Conservation (phyloP, 345 rosid genomes). For the Firmiana major region DNA sequence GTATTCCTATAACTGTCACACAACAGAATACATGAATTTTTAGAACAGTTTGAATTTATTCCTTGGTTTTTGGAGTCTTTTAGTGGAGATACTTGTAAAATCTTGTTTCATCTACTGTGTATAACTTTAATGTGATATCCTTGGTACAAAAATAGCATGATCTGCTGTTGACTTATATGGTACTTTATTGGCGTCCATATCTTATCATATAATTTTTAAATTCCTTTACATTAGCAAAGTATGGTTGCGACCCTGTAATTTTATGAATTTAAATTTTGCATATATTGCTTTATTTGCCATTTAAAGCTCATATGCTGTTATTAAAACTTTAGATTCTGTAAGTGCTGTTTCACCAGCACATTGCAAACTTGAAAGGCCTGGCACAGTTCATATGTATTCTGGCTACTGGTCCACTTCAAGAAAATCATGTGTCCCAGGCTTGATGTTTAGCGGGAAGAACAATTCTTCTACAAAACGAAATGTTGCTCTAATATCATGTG, state of each 20-base stretch:
- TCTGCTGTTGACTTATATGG: neutral
- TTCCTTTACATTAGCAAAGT: neutral
- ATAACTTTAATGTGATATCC: neutral
- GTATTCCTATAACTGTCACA: neutral
- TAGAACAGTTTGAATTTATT: neutral
- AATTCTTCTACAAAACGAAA: slow-evolving; percentile 23
- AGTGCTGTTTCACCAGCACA: slow-evolving; percentile 27
- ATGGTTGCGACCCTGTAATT: neutral
- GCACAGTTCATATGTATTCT: slow-evolving; percentile 20
- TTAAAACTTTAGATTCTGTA: slow-evolving; percentile 32
- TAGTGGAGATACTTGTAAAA: neutral
- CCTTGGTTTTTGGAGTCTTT: neutral
- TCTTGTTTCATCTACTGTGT: neutral
- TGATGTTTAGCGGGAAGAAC: slow-evolving; percentile 20
- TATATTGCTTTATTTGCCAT: neutral
- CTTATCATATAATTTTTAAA: neutral
- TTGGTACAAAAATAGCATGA: neutral
- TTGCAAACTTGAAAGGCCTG: slow-evolving; percentile 22
- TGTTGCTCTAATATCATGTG: slow-evolving; percentile 28
- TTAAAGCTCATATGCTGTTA: neutral
- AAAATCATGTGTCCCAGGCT: slow-evolving; percentile 28
- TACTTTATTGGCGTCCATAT: neutral
- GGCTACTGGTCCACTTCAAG: slow-evolving; percentile 32
- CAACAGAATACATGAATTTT: neutral
- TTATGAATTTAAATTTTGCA: neutral